Base-by-base conservation (phyloP, 352 stramenopile genomes). In the Halophytophthora polymorphica region DNA sequence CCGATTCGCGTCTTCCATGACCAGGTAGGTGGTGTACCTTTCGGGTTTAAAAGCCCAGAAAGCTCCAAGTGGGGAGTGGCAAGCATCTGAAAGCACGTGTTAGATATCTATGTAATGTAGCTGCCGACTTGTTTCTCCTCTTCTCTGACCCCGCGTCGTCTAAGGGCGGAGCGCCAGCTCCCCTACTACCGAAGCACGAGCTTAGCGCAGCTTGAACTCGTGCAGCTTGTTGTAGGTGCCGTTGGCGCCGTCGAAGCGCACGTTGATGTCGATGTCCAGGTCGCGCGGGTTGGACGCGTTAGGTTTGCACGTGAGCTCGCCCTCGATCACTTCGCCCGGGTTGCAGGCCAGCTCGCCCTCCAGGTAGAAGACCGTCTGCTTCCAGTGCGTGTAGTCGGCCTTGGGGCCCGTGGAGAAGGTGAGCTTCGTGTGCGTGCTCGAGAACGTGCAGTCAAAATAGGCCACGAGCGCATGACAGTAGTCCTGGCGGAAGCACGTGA, bases 381-480 rank as follows among this genome's bases (percentile, higher is more conserved):
- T 99, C 97, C 97, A 99, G 78, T 99, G 97, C 39, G 97, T 99
- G 72, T 98, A 98, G 54, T 96, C 83, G 36, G 82, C 86, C 50
- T 89, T 83, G 2, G 87, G 82, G n/a, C 83, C 89, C 5, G 97
- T 99, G 3, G 90, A 98, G 72, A 99, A 99, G 29, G 73, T 81
- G 29, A 98, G 82, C 37, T 97, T 95, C 71, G 97, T 98, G 68
- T 98, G 93, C 35, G 95, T 89, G 31, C 69, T 72, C 25, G 90
- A 96, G 77, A 99, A 99, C 17, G 85, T 94, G 71, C 96, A 98
- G 77, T 99, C 96, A 70, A 99, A 99, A 69, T 98, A 98, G 0
- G 92, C 88, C 13, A 99, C 96, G 31, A 99, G 84, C 33, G 83
- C 96, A 70, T 99, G 93, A 46, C 97, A 90, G 40, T 94, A 98